A percentile compares a stretch with the other conserved stretches of the same genome.
Conservation (phyloP, 345 rosid genomes). For the Viola odorata region DNA sequence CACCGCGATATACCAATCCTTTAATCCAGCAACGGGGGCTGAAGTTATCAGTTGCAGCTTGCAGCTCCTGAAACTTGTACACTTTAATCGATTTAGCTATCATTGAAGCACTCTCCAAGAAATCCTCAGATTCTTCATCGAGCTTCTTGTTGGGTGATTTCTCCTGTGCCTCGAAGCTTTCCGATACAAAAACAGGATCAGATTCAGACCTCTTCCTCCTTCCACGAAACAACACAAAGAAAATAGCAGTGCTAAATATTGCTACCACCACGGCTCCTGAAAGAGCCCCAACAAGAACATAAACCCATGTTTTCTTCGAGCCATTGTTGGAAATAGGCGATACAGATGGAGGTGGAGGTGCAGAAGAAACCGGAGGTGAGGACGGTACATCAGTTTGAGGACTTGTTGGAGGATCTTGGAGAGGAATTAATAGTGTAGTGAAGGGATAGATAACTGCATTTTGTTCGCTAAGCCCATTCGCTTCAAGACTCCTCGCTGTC, state of each 20-base stretch:
- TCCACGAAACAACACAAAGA: constrained; percentile 22
- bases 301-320: constrained; percentile 52
- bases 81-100: constrained; percentile 52
- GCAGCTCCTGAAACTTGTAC: constrained; percentile 54
- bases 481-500: constrained; percentile 20
- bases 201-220: constrained; percentile 16
- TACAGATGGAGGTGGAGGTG: constrained; percentile 18
- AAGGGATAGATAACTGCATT: constrained; percentile 11
- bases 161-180: constrained; percentile 33
- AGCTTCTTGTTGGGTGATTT: constrained; percentile 29
- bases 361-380: constrained; percentile 19
- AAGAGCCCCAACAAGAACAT: constrained; percentile 38
- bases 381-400: constrained; percentile 26
- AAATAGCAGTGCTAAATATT: constrained; percentile 24
- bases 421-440: constrained; percentile 32
- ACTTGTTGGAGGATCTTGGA: constrained; percentile 25
- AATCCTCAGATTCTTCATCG: constrained; percentile 37
- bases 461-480: constrained; percentile 17
- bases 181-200: constrained; percentile 15
- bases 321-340: constrained; percentile 17
- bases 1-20: constrained; percentile 61
- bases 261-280: constrained; percentile 38
- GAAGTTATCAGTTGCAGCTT: constrained; percentile 62
- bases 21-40: constrained; percentile 38
- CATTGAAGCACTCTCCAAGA: constrained; percentile 37